Evolutionary conservation across 768 basidiomycete genomes (phyloP).

Genomic region (Boletus subcaerulescens): DNA sequence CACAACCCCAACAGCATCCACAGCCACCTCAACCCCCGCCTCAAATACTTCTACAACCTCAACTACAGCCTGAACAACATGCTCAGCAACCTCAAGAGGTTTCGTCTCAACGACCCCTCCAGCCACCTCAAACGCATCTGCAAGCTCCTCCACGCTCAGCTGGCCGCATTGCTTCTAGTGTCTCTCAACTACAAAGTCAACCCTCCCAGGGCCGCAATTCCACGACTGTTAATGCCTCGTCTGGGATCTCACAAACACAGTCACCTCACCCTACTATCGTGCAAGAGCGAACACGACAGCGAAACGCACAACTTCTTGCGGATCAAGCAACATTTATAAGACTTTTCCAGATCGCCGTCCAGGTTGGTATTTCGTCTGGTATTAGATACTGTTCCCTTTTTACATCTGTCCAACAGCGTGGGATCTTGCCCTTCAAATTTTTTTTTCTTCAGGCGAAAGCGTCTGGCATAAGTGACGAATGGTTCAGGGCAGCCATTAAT

Average conservation of each 20-base stretch:
- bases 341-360: constrained; percentile 19
- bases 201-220: constrained; percentile 1
- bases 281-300: constrained; percentile 11
- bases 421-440: constrained; percentile 5
- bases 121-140: neutral
- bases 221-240: neutral
- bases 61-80: neutral
- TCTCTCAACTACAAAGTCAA: constrained; percentile 1
- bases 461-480: constrained; percentile 19
- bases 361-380: constrained; percentile 15
- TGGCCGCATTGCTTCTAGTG: neutral
- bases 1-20: neutral
- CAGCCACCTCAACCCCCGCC: neutral
- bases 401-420: constrained; percentile 13
- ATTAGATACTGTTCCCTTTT: neutral
- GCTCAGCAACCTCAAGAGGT: neutral
- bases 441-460: constrained; percentile 14
- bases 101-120: constrained; percentile 1
- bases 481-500: constrained; percentile 14
- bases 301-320: neutral
- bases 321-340: constrained; percentile 19
- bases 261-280: neutral
- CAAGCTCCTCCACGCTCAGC: neutral
- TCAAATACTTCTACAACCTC: neutral
- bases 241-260: neutral